These are phyloP conservation scores for Ceratocystis ficicola DNA, from an alignment of 2,329 filamentous ascomycete genomes.

Conservation along the genomic window DNA sequence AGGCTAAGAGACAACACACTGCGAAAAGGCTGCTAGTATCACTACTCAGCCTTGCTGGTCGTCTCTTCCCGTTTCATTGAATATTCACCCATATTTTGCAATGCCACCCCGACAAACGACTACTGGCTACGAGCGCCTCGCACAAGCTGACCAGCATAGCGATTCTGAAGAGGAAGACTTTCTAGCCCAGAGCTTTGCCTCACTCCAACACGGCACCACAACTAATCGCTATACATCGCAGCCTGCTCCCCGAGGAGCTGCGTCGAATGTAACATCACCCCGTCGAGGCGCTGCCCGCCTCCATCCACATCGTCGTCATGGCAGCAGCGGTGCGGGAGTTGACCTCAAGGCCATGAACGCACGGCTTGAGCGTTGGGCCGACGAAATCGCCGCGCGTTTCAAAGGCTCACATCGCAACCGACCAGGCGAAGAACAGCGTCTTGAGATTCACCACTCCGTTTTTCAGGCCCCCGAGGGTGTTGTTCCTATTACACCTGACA, in stretches of 20 bases:
- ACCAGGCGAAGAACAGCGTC: conserved; percentile 57
- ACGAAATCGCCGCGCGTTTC: conserved; percentile 95
- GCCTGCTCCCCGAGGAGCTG: conserved; percentile 39
- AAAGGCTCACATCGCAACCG: conserved; percentile 53
- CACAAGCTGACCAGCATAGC: conserved; percentile 66
- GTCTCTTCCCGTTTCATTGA: neutral
- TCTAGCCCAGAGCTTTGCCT: conserved; percentile 41
- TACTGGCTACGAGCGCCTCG: conserved; percentile 74
- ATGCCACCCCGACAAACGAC: conserved; percentile 63
- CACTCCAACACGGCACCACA: conserved; percentile 42
- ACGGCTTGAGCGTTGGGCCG: conserved; percentile 86
- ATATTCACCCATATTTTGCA: conserved; percentile 24
- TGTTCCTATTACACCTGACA: conserved; percentile 64
- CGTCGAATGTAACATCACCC: conserved; percentile 46
- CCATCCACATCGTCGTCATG: conserved; percentile 30
- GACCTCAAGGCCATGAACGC: conserved; percentile 98
- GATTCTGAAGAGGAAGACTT: conserved; percentile 52
- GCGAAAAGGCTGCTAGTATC: neutral
- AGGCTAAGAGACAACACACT: neutral
- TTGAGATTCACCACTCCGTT: conserved; percentile 95
- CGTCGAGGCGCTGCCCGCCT: neutral
- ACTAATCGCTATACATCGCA: conserved; percentile 46
- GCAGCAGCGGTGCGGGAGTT: conserved; percentile 71
- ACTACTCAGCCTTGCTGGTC: neutral
- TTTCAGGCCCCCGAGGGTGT: conserved; percentile 88